Base-by-base conservation (phyloP, 208 protist species). In the Acanthamoeba royreba region DNA sequence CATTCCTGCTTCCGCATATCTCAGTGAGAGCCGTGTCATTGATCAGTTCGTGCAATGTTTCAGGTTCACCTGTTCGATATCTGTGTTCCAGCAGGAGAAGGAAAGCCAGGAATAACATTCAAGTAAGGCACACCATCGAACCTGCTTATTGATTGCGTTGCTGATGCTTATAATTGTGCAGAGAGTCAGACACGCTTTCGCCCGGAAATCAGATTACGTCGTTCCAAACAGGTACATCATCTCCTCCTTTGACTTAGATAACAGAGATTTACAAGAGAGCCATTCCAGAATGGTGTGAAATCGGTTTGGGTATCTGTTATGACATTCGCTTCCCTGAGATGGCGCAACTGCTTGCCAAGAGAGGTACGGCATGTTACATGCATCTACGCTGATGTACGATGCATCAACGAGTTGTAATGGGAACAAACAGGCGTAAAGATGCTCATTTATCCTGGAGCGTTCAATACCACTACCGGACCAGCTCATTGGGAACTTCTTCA, bases 391-490 rank as follows among this genome's bases (percentile, higher is more conserved):
- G 4, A 9, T 15, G n/a, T 9, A 8, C 19, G 38, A 19, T 28
- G 42, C 46, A 33, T 85, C 28, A 85, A 17, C 74, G 19, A 4
- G n/a, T n/a, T 5, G 19, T n/a, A 61, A 31, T 55, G 25, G 43
- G 19, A 19, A 7, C 42, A 13, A 8, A 5, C 31, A 90, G 86
- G 97, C 2, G 98, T 97, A 7, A 98, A 97, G 8, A 96, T 99
- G 38, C 87, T 99, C 28, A 94, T 99, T 13, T 99, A 98, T 94
- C 99, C 99, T 4, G 99, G 98, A 49, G 98, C 98, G 1, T 99
- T 99, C 95, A 99, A 99, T 96, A 99, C 99, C 98, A 98, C 99
- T 9, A 99, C 99, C 2, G 99, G 99, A 0, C 99, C 99, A 4
- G 88, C 97, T 0, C 99, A 99, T 94, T 99, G 99, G 99, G 98